Percentiles rank a stretch among this genome's conserved stretches.
phyloP scores from a whole-genome alignment of 163 green algal species.

The Chlamydomonas reinhardtii region DNA sequence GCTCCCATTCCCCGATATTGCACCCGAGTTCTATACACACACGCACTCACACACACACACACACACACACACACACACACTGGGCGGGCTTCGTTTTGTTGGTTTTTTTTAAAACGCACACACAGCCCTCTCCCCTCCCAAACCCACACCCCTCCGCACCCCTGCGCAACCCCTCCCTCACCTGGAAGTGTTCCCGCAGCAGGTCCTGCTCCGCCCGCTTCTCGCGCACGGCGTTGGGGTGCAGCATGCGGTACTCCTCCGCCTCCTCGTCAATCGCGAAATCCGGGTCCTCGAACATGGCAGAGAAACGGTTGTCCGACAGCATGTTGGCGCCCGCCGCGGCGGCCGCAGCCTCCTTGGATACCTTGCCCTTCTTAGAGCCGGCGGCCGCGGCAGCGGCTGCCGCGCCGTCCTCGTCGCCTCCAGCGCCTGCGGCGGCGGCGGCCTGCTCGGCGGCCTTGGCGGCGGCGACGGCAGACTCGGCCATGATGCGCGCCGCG shows the following conservation, averaged over 20 bases:
- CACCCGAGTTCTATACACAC: too few species aligned
- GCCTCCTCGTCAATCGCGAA: conserved; percentile 86
- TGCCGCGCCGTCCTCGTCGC: conserved; percentile 19
- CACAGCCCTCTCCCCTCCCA: too few species aligned
- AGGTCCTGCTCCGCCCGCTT: conserved; percentile 69
- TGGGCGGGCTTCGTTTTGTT: too few species aligned
- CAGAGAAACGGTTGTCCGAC: conserved; percentile 63
- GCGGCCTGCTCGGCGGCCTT: not conserved
- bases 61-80: too few species aligned
- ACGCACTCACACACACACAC: too few species aligned
- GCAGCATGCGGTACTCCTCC: conserved; percentile 83
- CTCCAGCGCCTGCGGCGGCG: not conserved
- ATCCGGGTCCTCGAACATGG: conserved; percentile 87
- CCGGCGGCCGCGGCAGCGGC: conserved; percentile 22
- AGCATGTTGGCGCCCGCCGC: conserved; percentile 54
- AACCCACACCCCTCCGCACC: too few species aligned
- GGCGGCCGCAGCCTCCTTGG: conserved; percentile 6
- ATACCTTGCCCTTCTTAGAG: conserved; percentile 3
- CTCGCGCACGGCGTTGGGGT: conserved; percentile 81
- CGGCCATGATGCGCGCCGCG: conserved; percentile 68
- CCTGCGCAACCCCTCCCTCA: not conserved
- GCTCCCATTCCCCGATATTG: too few species aligned
- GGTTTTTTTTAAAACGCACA: too few species aligned
- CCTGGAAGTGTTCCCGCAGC: conserved; percentile 85
- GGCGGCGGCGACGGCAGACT: not conserved